These are phyloP conservation scores for Collybia nuda DNA, from an alignment of 768 basidiomycete species.

Conservation along the genomic window DNA sequence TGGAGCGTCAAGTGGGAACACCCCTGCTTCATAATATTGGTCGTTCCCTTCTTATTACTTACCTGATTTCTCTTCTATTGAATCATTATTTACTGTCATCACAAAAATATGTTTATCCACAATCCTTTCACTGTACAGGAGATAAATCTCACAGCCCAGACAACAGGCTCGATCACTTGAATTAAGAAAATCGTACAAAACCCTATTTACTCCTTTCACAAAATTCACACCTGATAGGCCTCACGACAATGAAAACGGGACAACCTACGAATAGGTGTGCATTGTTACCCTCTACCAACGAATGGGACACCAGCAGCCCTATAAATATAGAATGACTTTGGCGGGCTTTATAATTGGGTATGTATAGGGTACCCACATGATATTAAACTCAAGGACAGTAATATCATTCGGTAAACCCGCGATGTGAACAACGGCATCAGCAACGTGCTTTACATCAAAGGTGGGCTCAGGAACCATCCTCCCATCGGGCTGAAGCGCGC, in stretches of 20 bases:
- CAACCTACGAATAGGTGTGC: background rate
- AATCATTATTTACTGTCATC: background rate
- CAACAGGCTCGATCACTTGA: too few relatives aligned
- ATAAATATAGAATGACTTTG: background rate
- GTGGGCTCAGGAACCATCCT: slow-evolving; percentile 52
- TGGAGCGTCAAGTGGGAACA: slow-evolving; percentile 35
- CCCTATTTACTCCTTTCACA: too few relatives aligned
- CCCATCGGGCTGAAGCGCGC: slow-evolving; percentile 73
- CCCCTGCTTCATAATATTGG: too few relatives aligned
- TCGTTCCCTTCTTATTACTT: too few relatives aligned
- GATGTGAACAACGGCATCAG: slow-evolving; percentile 67
- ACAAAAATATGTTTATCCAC: background rate
- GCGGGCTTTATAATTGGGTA: background rate
- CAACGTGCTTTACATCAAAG: slow-evolving; percentile 75
- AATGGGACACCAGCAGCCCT: slow-evolving; percentile 28
- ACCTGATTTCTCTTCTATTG: background rate
- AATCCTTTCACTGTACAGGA: background rate
- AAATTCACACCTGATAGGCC: too few relatives aligned
- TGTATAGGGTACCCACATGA: slow-evolving; percentile 56
- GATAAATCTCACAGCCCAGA: background rate
- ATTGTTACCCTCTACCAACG: slow-evolving; percentile 24
- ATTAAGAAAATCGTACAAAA: too few relatives aligned
- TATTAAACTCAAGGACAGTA: slow-evolving; percentile 67
- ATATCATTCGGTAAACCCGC: slow-evolving; percentile 68
- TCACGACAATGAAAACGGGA: too few relatives aligned